Base-by-base conservation (phyloP, 441 rosid species). In the Gossypium davidsonii region DNA sequence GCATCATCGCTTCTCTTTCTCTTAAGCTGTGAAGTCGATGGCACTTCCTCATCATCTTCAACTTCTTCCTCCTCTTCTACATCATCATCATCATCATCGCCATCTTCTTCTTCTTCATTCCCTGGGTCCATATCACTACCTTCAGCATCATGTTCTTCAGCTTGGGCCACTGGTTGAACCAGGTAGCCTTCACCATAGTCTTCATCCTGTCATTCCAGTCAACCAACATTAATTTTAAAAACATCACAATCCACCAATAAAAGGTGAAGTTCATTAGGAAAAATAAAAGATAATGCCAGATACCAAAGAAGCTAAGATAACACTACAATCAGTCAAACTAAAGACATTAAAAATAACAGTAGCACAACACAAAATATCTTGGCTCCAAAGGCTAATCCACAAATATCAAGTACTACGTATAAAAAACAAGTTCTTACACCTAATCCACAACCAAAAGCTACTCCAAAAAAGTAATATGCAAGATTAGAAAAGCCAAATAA, bases 121-220 rank as follows among this genome's bases (percentile, higher is more conserved):
- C 79, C 87, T 0, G 76, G 74, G 18, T 88, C 89, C 63, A 79
- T 71, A 67, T 84, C 86, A 72, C 81, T 81, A 48, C 74, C 86
- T 65, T 76, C 85, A 57, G 68, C 82, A 61, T 81, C 89, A 58
- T 77, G 84, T 64, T 76, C 89, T 73, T 79, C 86, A 1, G 80
- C 79, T 72, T 82, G 88, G 60, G 73, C 82, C 48, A 85, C 87
- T 48, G 90, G 90, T 26, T 88, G 90, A 63, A 88, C 87, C 74
- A 88, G 71, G 79, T 83, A 86, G 26, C 89, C 90, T 52, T 80
- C 84, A 71, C 83, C 89, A 1, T 55, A 80, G 55, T 88, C 92
- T 75, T 88, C 92, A 58, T 88, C 90, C 87, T 86, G 85, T 67
- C 77, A 83, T 58, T 21, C 23, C 62, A 84, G 18, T 62, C 25